Conservation (phyloP, 73 alveolate species). For the Tetrahymena elliotti region DNA sequence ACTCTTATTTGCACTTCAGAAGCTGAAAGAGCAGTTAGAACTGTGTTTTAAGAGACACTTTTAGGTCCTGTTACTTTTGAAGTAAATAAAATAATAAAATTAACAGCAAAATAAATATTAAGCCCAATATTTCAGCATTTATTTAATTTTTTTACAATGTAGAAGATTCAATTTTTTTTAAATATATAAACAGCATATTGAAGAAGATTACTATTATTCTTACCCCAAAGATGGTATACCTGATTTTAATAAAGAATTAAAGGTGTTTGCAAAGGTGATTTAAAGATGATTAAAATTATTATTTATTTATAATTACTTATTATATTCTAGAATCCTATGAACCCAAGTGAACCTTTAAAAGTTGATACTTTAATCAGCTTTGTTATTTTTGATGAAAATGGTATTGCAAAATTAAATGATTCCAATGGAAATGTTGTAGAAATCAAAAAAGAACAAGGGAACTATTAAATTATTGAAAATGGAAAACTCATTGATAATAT, state of each 20-base stretch:
- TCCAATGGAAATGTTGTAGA: neutral
- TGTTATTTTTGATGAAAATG: constrained; percentile 17
- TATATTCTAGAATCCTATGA: constrained; percentile 13
- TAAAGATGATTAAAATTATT: neutral
- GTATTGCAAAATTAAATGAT: neutral
- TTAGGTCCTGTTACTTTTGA: constrained; percentile 30
- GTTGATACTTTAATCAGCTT: constrained; percentile 32
- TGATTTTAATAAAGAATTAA: constrained; percentile 23
- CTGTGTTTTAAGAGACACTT: constrained; percentile 32
- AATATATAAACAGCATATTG: neutral
- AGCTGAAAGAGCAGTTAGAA: constrained; percentile 19
- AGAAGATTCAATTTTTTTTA: neutral
- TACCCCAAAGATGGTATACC: constrained; percentile 9
- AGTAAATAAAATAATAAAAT: neutral
- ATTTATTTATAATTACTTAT: neutral
- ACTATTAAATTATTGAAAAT: constrained; percentile 10
- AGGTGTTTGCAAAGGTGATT: constrained; percentile 26
- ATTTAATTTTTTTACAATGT: no score
- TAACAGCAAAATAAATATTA: no score
- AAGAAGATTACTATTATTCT: constrained; percentile 14
- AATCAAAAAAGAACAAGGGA: neutral
- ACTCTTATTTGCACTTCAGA: constrained; percentile 19
- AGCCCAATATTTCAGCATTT: neutral
- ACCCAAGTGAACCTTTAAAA: constrained; percentile 14
- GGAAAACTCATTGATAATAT: neutral